Base-by-base conservation (phyloP, 768 basidiomycete species). In the Pisolithus microcarpus region DNA sequence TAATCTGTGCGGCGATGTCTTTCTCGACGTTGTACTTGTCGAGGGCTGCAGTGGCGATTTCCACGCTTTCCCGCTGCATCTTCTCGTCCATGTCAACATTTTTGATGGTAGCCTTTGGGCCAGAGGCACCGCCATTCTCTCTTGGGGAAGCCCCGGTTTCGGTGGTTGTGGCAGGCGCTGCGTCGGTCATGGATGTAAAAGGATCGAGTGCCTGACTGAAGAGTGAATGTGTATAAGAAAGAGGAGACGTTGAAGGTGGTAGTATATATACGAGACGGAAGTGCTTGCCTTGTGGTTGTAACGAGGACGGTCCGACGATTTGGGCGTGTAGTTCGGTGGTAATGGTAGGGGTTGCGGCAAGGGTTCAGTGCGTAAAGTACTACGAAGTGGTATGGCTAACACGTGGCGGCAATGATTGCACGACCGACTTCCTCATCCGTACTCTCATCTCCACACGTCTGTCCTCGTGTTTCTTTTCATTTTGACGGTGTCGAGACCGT, bases 1-100 rank as follows among this genome's bases (percentile, higher is more conserved):
- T 98, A 81, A 97, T 89, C 70, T 89, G 85, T 38, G 94, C 92
- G 15, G 95, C 95, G 65, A 97, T 92, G 69, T 98, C 95, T 72
- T 96, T 97, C 77, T 98, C 95, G 74, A 96, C 87, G 70, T 80
- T 85, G 74, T 84, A 91, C 69, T 91, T 88, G 61, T 93, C 87
- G 68, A 97, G 79, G 1, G 93, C 90, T 21, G 82, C 76, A 16
- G 80, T 80, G 37, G 91, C 84, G 62, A 94, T 82, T 61, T 96
- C 91, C 60, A 98, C 87, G 60, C 83, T 82, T 72, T 91, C 87
- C 70, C 92, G 87, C 71, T 96, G 92, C 91, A 96, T 87, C 65
- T 95, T 91, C 60, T 96, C 92, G 61, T 73, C 79, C 93, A 96
- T 96, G 72, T 97, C 94, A 55, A 94, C 91, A 63, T 88, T 92